phyloP scores from a whole-genome alignment of 2,329 filamentous ascomycete species.

The Arthrobotrys pseudoclavata region DNA sequence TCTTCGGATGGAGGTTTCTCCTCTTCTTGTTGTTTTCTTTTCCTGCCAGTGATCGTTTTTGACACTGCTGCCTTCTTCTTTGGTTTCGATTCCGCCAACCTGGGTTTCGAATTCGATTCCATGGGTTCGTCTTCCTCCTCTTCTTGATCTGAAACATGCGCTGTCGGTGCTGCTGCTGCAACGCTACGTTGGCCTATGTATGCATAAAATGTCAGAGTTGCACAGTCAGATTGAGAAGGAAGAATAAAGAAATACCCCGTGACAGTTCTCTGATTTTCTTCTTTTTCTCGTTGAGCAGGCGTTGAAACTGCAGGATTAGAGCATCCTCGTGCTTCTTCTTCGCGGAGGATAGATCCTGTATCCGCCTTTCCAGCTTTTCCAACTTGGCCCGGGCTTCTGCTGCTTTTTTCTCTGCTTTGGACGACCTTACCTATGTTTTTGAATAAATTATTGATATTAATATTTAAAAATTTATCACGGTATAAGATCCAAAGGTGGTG shows the following conservation, averaged over 20 bases:
- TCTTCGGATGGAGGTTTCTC: conserved; percentile 1
- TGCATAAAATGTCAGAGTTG: neutral
- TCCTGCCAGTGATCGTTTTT: conserved; percentile 24
- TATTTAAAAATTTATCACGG: too few relatives aligned
- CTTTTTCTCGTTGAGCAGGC: conserved; percentile 56
- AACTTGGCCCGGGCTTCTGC: conserved; percentile 34
- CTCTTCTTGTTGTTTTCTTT: conserved; percentile 42
- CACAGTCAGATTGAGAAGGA: neutral
- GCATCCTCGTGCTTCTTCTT: conserved; percentile 56
- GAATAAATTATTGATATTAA: neutral
- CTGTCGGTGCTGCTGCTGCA: neutral
- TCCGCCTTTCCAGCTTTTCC: conserved; percentile 45
- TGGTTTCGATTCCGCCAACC: conserved; percentile 1
- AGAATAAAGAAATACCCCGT: conserved; percentile 24
- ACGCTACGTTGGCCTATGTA: conserved; percentile 20
- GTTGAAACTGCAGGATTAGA: conserved; percentile 53
- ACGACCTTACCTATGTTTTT: conserved; percentile 5
- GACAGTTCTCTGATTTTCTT: conserved; percentile 49
- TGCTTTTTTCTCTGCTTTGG: conserved; percentile 35
- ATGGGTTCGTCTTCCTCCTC: conserved; percentile 9
- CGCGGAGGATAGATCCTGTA: conserved; percentile 38
- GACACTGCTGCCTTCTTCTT: neutral
- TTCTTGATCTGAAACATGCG: conserved; percentile 1
- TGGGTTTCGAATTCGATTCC: conserved; percentile 8
- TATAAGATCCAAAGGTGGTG: neutral